phyloP scores from a whole-genome alignment of 257 asterid genomes.

The Avicennia marina region DNA sequence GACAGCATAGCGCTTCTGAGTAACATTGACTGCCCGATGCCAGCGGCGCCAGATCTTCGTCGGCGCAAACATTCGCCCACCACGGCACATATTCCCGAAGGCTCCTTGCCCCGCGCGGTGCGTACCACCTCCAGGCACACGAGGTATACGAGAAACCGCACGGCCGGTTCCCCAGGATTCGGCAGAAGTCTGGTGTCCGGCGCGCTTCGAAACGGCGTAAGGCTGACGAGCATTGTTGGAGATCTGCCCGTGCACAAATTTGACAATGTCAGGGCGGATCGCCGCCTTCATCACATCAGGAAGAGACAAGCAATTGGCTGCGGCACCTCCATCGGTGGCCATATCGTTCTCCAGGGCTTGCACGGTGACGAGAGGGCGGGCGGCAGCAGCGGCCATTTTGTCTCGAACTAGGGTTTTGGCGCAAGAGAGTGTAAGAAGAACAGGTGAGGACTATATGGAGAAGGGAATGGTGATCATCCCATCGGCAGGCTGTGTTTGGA shows the following conservation, averaged over 20 bases:
- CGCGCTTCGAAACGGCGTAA: conserved; percentile 55
- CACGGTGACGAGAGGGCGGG: conserved; percentile 43
- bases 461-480: too few relatives aligned
- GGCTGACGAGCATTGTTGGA: conserved; percentile 68
- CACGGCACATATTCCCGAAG: conserved; percentile 79
- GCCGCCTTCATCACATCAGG: conserved; percentile 55
- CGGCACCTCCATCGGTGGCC: conserved; percentile 35
- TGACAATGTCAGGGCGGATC: conserved; percentile 65
- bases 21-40: conserved; percentile 55
- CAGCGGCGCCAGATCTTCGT: conserved; percentile 70
- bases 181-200: conserved; percentile 78
- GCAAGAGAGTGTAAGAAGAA: not conserved
- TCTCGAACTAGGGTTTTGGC: conserved; percentile 28
- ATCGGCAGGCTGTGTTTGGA: too few relatives aligned
- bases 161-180: conserved; percentile 77
- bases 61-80: conserved; percentile 73
- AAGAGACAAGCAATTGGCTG: conserved; percentile 33
- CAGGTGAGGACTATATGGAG: too few relatives aligned
- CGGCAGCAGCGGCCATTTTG: conserved; percentile 51
- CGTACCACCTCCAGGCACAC: conserved; percentile 83
- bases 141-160: conserved; percentile 79
- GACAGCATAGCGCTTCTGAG: conserved; percentile 54
- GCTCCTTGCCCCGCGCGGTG: conserved; percentile 80
- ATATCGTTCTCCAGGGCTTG: conserved; percentile 42
- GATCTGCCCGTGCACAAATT: conserved; percentile 54